Evolutionary conservation across 805 yeast genomes (phyloP).

Genomic region (Lachancea fermentati): DNA sequence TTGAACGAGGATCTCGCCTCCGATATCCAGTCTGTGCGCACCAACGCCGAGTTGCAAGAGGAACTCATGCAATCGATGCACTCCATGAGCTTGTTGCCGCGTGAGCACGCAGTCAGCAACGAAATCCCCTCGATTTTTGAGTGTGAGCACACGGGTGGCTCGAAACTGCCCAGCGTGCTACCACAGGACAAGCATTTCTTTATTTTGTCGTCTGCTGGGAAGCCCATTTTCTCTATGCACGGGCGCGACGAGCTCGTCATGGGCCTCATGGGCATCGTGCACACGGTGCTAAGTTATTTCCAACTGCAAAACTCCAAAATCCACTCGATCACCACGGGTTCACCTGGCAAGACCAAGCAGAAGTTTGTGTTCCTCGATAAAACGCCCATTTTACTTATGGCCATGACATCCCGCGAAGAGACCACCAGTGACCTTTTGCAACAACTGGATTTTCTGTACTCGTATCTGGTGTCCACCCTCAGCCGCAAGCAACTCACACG

Average conservation of each 20-base stretch:
- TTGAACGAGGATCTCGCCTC: slow-evolving; percentile 7
- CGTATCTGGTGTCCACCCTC: slow-evolving; percentile 73
- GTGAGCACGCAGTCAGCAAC: slow-evolving; percentile 23
- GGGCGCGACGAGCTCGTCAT: slow-evolving; percentile 64
- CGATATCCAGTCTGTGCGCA: slow-evolving; percentile 7
- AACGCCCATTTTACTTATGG: slow-evolving; percentile 68
- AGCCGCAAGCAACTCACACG: slow-evolving; percentile 73
- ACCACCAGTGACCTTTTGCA: slow-evolving; percentile 44
- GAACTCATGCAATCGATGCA: slow-evolving; percentile 10
- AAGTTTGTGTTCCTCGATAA: slow-evolving; percentile 53
- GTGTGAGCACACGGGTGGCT: not conserved
- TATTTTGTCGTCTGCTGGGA: slow-evolving; percentile 78
- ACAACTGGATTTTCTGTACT: slow-evolving; percentile 69
- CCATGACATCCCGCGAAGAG: slow-evolving; percentile 56
- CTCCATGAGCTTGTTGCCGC: slow-evolving; percentile 5
- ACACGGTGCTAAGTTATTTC: slow-evolving; percentile 71
- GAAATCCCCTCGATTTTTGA: slow-evolving; percentile 27
- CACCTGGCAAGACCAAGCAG: slow-evolving; percentile 10
- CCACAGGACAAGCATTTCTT: slow-evolving; percentile 59
- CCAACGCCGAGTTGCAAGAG: slow-evolving; percentile 7
- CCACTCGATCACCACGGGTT: slow-evolving; percentile 12
- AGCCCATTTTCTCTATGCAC: slow-evolving; percentile 75
- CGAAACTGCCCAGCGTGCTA: no score
- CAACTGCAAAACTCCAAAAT: slow-evolving; percentile 45
- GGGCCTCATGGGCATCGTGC: slow-evolving; percentile 73